These are phyloP conservation scores for Thraustotheca clavata DNA, from an alignment of 352 stramenopile species.

Conservation along the genomic window DNA sequence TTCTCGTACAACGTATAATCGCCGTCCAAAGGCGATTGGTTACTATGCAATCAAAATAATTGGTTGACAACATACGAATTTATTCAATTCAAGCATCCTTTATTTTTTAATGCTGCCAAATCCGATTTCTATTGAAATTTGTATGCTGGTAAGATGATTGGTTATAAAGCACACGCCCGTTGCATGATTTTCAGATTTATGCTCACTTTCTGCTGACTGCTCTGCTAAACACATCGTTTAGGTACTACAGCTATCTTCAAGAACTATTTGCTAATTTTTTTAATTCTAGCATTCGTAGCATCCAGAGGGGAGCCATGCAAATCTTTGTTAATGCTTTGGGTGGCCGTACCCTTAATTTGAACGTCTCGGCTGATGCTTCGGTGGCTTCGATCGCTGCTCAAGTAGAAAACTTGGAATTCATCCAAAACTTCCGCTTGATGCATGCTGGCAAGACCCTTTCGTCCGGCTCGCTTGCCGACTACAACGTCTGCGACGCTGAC, in stretches of 20 bases:
- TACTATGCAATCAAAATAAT: slow-evolving; percentile 4
- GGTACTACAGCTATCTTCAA: slow-evolving; percentile 22
- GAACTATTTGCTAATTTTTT: slow-evolving; percentile 16
- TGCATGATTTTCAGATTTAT: background rate
- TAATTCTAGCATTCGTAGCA: slow-evolving; percentile 76
- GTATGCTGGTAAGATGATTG: background rate
- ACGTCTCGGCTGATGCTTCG: slow-evolving; percentile 78
- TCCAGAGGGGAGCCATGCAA: slow-evolving; percentile 91
- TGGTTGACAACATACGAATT: background rate
- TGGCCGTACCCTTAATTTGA: slow-evolving; percentile 64
- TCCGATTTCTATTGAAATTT: slow-evolving; percentile 6
- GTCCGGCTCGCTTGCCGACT: slow-evolving; percentile 85
- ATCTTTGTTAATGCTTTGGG: slow-evolving; percentile 91
- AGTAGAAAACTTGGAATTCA: slow-evolving; percentile 94
- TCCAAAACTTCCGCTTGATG: slow-evolving; percentile 88
- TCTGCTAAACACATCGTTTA: slow-evolving; percentile 79
- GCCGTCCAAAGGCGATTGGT: background rate
- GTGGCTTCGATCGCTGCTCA: slow-evolving; percentile 89
- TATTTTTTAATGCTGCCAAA: background rate
- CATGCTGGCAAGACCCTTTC: slow-evolving; percentile 72
- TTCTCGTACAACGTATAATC: background rate
- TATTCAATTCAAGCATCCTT: background rate
- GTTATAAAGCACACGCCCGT: background rate
- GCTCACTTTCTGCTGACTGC: slow-evolving; percentile 90
- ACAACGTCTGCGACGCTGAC: slow-evolving; percentile 88